Evolutionary conservation across 805 yeast species (phyloP), one percentile per base, ranked within the genome.

Genomic region (Alloascoidea hylecoeti): DNA sequence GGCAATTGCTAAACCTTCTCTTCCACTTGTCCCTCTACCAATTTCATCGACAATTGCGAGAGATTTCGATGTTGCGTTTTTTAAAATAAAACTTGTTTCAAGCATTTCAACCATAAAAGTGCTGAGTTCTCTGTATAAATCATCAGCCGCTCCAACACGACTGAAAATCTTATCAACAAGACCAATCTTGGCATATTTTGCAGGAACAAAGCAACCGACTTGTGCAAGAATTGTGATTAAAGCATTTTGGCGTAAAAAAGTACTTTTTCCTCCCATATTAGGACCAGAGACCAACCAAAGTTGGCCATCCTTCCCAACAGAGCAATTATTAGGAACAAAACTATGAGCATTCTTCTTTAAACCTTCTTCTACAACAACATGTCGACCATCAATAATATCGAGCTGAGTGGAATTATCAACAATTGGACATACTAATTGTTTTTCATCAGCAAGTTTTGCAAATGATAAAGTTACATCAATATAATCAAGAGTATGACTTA

Each of bases 101-200:
- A 77, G 65, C 95, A 86, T 84, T 49, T 86, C 96, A 13, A 80
- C 83, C 95, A 85, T 83, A 49, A 86, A 86, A 0, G 96, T 85
- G n/a, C 92, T 79, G 49, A 79, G 72, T 33, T 86, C 86, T 36
- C 74, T 68, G 42, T 72, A 71, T 17, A 86, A 67, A 49, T 84
- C 84, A 57, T 86, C 96, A 9, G 64, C 67, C 0, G 84, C 78
- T 2, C 86, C 86, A 50, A 84, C 75, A 17, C 96, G 63, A 16
- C 92, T 77, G 49, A 78, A 82, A 0, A 85, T 72, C 38, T 77
- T 70, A 55, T 85, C 95, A 14, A 85, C 84, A 1, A 83, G 53
- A 0, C 92, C 88, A 41, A 81, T 60, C 9, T 55, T 63, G 0
- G 88, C 89, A 4, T 52, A 47, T 12, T 61, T 58, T 35, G 86